Conservation (phyloP, 2,329 filamentous ascomycete species). For the Exophiala xenobiotica region DNA sequence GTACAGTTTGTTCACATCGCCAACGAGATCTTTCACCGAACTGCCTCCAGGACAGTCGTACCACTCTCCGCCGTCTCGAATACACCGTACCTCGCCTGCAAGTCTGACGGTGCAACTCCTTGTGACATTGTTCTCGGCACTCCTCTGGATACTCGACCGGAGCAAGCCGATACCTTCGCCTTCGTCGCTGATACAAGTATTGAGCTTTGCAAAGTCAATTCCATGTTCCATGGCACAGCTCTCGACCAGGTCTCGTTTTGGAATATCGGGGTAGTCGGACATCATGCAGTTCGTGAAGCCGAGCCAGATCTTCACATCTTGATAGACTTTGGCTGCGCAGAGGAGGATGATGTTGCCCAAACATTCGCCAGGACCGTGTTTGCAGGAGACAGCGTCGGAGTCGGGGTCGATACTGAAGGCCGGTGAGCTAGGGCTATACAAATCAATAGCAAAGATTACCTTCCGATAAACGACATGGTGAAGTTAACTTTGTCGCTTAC, state of each 20-base stretch:
- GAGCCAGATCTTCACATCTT: slow-evolving; percentile 69
- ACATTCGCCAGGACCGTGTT: slow-evolving; percentile 85
- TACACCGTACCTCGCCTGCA: slow-evolving; percentile 76
- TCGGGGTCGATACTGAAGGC: slow-evolving; percentile 58
- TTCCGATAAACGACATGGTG: slow-evolving; percentile 84
- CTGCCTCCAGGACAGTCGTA: slow-evolving; percentile 41
- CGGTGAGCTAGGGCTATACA: slow-evolving; percentile 8
- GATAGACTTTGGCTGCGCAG: slow-evolving; percentile 71
- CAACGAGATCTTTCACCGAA: slow-evolving; percentile 63
- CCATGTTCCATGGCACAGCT: slow-evolving; percentile 90
- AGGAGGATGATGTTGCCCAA: slow-evolving; percentile 93
- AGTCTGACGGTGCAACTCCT: slow-evolving; percentile 78
- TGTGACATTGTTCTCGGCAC: slow-evolving; percentile 60
- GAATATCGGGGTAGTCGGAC: slow-evolving; percentile 72
- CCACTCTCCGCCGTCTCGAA: slow-evolving; percentile 66
- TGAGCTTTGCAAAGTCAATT: slow-evolving; percentile 76
- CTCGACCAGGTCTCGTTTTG: slow-evolving; percentile 72
- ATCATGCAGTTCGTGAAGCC: slow-evolving; percentile 92
- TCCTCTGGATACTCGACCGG: slow-evolving; percentile 51
- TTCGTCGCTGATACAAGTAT: slow-evolving; percentile 69
- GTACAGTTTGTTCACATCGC: slow-evolving; percentile 73
- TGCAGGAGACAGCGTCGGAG: slow-evolving; percentile 83
- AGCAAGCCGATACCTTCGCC: slow-evolving; percentile 53
- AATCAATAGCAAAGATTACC: slow-evolving; percentile 47
- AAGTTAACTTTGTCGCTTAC: slow-evolving; percentile 86